Evolutionary conservation across 345 rosid genomes (phyloP).

Genomic region (Cardiospermum halicacabum): DNA sequence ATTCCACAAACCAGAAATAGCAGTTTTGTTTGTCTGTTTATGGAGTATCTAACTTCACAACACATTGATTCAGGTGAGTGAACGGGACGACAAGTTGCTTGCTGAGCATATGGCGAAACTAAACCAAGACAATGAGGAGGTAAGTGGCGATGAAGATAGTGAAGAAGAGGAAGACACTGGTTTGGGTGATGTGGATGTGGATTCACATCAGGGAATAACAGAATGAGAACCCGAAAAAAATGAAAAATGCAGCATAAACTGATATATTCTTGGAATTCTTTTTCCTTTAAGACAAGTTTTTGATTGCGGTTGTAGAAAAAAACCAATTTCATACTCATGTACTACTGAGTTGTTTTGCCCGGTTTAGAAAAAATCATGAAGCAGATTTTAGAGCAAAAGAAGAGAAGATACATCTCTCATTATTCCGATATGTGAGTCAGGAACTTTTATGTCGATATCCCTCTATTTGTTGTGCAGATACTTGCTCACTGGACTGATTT

Average conservation of each 20-base stretch:
- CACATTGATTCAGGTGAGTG: constrained; percentile 74
- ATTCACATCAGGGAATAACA: constrained; percentile 42
- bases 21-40: not conserved
- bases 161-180: constrained; percentile 96
- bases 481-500: not conserved
- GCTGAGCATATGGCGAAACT: constrained; percentile 98
- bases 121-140: constrained; percentile 70
- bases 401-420: constrained; percentile 2
- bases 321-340: not conserved
- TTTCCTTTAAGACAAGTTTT: not conserved
- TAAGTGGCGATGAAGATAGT: constrained; percentile 92
- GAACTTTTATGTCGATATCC: not conserved
- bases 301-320: constrained; percentile 10
- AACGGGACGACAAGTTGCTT: constrained; percentile 87
- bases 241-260: constrained; percentile 1
- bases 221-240: constrained; percentile 33
- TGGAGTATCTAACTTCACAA: constrained; percentile 8
- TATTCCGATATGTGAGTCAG: not conserved
- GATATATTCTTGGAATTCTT: constrained; percentile 5
- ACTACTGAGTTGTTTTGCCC: constrained; percentile 13
- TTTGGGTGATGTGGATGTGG: constrained; percentile 83
- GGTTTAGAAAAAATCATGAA: constrained; percentile 13
- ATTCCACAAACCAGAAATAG: not conserved
- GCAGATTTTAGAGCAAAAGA: constrained; percentile 7
- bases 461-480: not conserved